Evolutionary conservation across 805 yeast genomes (phyloP).

Genomic region (Starmerella vaccinii): DNA sequence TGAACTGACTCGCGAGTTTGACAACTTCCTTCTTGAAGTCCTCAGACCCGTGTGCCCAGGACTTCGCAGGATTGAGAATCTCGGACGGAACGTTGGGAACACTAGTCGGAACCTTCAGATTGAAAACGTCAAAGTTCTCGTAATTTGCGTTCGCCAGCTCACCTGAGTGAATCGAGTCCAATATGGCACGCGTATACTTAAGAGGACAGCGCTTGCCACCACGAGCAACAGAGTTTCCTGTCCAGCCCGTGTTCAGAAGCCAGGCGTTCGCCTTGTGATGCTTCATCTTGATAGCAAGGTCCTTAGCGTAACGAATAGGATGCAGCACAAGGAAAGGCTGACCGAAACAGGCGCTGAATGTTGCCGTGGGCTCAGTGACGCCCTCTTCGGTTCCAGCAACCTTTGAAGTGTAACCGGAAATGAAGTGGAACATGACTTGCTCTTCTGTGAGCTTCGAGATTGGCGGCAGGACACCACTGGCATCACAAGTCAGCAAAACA

Average conservation of each 20-base stretch:
- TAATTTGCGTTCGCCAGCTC: slow-evolving; percentile 66
- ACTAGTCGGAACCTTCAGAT: slow-evolving; percentile 73
- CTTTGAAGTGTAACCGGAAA: slow-evolving; percentile 96
- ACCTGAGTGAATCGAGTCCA: slow-evolving; percentile 91
- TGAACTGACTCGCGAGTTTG: slow-evolving; percentile 64
- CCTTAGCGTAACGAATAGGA: slow-evolving; percentile 96
- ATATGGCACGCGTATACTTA: slow-evolving; percentile 92
- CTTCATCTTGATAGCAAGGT: slow-evolving; percentile 85
- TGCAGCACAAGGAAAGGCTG: slow-evolving; percentile 97
- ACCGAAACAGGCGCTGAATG: slow-evolving; percentile 97
- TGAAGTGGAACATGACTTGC: slow-evolving; percentile 98
- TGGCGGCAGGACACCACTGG: slow-evolving; percentile 96
- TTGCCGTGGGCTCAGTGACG: slow-evolving; percentile 94
- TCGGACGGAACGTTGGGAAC: slow-evolving; percentile 76
- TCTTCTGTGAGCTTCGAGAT: slow-evolving; percentile 86
- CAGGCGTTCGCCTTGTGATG: slow-evolving; percentile 86
- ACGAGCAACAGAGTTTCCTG: slow-evolving; percentile 79
- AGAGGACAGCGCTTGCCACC: slow-evolving; percentile 98
- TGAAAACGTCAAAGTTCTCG: slow-evolving; percentile 78
- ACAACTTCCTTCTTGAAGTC: slow-evolving; percentile 47
- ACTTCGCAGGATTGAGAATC: slow-evolving; percentile 73
- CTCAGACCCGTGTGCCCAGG: slow-evolving; percentile 56
- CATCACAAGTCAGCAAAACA: slow-evolving; percentile 89
- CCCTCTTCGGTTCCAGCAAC: slow-evolving; percentile 99
- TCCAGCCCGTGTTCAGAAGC: slow-evolving; percentile 98